Evolutionary conservation across 495 filamentous ascomycete species (phyloP), one percentile per base, ranked within the genome.

Genomic region (Xylaria sp.): DNA sequence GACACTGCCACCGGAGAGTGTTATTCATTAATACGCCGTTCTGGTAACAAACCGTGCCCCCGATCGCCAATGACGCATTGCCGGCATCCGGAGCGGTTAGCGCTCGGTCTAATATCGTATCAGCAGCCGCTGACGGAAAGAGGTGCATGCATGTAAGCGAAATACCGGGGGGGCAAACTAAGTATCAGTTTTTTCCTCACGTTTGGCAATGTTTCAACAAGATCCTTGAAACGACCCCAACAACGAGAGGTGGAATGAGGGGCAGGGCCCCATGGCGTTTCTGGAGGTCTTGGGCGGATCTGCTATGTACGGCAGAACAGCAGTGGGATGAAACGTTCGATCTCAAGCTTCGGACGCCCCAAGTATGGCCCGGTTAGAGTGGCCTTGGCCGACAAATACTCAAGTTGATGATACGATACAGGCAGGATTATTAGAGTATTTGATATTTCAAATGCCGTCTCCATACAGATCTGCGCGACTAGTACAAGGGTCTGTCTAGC

Each of bases 81-180:
- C 24, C 61, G 24, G 26, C 37, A 43, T 43, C 61, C 24, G 61
- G 37, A 35, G 61, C 61, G 40, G 61, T 46, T 64, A 48, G 61
- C 61, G 61, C 61, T 48, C 40, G 35, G 59, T 8, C 11, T 64
- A 31, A 48, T 48, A n/a, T 33, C 9, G 61, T 64, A 26, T 64
- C 61, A 64, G 24, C 61, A 64, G 61, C 61, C 61, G 61, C 61
- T 37, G 12, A 64, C 31, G 61, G 61, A 41, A n/a, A 5, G n/a
- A 12, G 9, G 1, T 46, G 37, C 24, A 64, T 44, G 61, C 41
- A 48, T 17, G 26, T 48, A 48, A 64, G 61, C 61, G 40, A 46
- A 31, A 41, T 44, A 64, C 37, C 41, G 7, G 31, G 57, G 31
- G 24, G 15, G n/a, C n/a, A n/a, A 48, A 5, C 37, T 29, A 8